Base-by-base conservation (phyloP, 2,329 filamentous ascomycete genomes). In the Calonectria leucothoes region DNA sequence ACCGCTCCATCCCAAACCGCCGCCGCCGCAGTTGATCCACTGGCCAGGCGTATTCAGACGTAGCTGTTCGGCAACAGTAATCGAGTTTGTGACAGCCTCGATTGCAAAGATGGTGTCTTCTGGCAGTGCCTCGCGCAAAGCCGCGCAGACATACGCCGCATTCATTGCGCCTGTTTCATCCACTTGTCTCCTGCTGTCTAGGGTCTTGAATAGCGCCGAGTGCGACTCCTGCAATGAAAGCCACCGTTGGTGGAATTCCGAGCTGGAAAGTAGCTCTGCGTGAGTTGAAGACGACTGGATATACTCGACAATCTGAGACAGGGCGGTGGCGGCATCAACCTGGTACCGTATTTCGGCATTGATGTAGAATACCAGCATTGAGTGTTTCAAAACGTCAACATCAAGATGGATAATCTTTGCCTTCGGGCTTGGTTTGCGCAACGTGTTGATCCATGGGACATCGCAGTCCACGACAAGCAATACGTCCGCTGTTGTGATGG, bases 401-500 rank as follows among this genome's bases (percentile, higher is more conserved):
- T 93, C 91, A 69, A 93, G 86, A 80, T 93, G 91, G 83, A 90
- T 92, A 66, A 93, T 84, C 70, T 85, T 86, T 17, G 89, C 88
- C 8, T 87, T 85, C 3, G 85, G 81, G 3, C 81, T 82, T 0
- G 91, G 91, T 76, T 86, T 86, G 82, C 89, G 91, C 33, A 91
- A 91, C 0, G 94, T 97, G 25, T 93, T 92, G 71, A 98, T 95
- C 95, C 95, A 98, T 0, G 95, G 95, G 1, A 98, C 95, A 82
- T 98, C 95, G 78, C 95, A 96, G 84, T 98, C 94, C 29, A 97
- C 81, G 5, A 98, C 93, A 1, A 98, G 78, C 74, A 98, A 96
- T 29, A 95, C 91, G 82, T 98, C 96, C 1, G 95, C 94, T 1
- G 91, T 91, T 70, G 88, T 89, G 82, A 98, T 94, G 42, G 88